These are phyloP conservation scores for Fusarium algeriense DNA, from an alignment of 2,329 filamentous ascomycete species.

Conservation along the genomic window DNA sequence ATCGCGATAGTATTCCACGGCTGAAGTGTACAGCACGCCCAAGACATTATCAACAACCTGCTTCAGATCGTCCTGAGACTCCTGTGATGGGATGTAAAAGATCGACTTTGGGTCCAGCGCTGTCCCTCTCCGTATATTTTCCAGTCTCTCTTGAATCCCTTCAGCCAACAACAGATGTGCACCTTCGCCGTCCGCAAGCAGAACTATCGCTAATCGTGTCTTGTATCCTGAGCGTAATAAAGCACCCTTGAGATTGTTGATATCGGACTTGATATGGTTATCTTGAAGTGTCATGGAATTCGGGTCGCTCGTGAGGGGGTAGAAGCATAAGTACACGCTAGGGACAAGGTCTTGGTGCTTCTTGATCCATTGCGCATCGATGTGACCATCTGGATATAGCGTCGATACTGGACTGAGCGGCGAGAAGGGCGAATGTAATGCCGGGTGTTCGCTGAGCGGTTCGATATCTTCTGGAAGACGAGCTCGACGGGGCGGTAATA, in stretches of 20 bases:
- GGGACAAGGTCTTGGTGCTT: constrained; percentile 92
- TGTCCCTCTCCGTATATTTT: constrained; percentile 82
- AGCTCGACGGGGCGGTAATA: constrained; percentile 69
- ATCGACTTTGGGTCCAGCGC: constrained; percentile 86
- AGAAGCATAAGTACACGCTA: constrained; percentile 84
- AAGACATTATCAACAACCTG: constrained; percentile 81
- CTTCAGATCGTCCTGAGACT: constrained; percentile 77
- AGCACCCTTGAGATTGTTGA: constrained; percentile 79
- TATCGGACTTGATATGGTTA: constrained; percentile 88
- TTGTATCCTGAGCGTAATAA: constrained; percentile 80
- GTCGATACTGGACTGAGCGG: constrained; percentile 86
- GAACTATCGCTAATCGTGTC: constrained; percentile 79
- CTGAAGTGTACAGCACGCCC: constrained; percentile 76
- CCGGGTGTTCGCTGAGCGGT: constrained; percentile 59
- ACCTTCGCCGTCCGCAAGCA: constrained; percentile 50
- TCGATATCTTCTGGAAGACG: constrained; percentile 65
- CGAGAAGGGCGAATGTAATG: constrained; percentile 92
- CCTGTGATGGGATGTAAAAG: constrained; percentile 83
- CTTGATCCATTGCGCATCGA: constrained; percentile 83
- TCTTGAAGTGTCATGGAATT: constrained; percentile 84
- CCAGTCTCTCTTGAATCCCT: constrained; percentile 75
- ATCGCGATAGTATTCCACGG: constrained; percentile 93
- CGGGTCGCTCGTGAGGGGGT: constrained; percentile 78
- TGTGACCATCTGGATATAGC: constrained; percentile 89
- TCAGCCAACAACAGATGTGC: constrained; percentile 68